Base-by-base conservation (phyloP, 2,329 filamentous ascomycete species). In the Penicillium sp. region DNA sequence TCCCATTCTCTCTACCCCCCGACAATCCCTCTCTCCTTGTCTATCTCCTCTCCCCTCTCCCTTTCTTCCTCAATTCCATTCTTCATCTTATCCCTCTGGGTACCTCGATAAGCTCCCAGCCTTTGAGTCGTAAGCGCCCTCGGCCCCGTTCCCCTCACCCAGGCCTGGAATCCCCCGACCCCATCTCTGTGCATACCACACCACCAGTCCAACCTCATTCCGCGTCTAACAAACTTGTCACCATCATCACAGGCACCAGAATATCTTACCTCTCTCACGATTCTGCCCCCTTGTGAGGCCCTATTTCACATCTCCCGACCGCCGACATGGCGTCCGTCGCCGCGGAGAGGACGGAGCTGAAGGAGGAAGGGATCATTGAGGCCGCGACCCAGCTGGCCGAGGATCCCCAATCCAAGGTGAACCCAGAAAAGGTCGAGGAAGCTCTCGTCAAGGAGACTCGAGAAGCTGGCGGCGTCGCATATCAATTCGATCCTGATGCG, bases 401-500 rank as follows among this genome's bases (percentile, higher is more conserved):
- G 36, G 84, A 96, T 73, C 87, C 90, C 37, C 78, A 90, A 67
- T 89, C 83, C 72, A 79, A 77, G 46, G 84, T 92, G 64, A 85
- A 86, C 0, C 82, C 91, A 49, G 85, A 89, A 41, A 87, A 88
- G 63, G 90, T 90, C 35, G 85, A 96, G 77, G 82, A 85, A 66
- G 85, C 85, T 68, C 83, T 97, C 50, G 83, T 96, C 27, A 82
- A 90, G 55, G 88, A 96, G 75, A 91, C 91, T 66, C 86, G 83
- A 70, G 89, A 89, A 69, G 91, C 89, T 13, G 95, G 95, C 43
- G 86, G 89, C 24, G 80, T 88, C 33, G 93, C 92, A 63, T 95
- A 90, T 73, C 85, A 88, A 62, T 99, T 98, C 78, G 85, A 99
- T 72, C 92, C 95, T 0, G 79, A 96, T 80, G 93, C 92, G 43